Base-by-base conservation (phyloP, 495 filamentous ascomycete genomes). In the Diplogelasinospora grovesii region DNA sequence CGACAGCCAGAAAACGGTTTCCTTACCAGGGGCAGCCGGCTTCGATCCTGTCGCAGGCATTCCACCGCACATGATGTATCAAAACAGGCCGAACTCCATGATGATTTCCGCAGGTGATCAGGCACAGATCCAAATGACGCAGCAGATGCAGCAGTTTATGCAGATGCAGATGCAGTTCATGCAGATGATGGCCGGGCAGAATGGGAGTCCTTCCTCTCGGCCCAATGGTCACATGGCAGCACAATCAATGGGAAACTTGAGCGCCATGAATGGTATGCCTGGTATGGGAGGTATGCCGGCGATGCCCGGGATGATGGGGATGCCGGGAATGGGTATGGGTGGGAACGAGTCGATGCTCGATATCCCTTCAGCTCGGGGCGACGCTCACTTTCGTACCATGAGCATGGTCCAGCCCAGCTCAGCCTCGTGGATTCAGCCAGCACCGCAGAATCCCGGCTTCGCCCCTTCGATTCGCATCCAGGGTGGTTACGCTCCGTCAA, bases 151-250 rank as follows among this genome's bases (percentile, higher is more conserved):
- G 18, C 77, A 82, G 49, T 89, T 90, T 67, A 86, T 92, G 82
- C 82, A 88, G 53, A 86, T 93, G 82, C 87, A 93, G 57, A 89
- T 95, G 81, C 83, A 92, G 42, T 84, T 87, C 69, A 86, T 89
- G 79, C 82, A 87, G 42, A 82, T 89, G 74, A 81, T 83, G 73
- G 66, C 69, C 10, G 60, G 59, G 30, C 60, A 68, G 33, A 55
- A 53, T 32, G 49, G 47, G 33, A 25, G 52, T 41, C 63, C 50
- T 23, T 52, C 60, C 15, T 41, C 64, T 24, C 52, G 53, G 3
- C 51, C 56, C 26, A 58, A 58, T 46, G 58, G 59, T 44, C 52
- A 66, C 36, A 47, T 63, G 56, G 45, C 55, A 26, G 42, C 52
- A 8, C 51, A 53, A 15, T 59, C 55, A n/a, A 47, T 61, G 34